Percentiles rank a stretch among this genome's conserved stretches.
These are phyloP conservation scores for Fistulifera pelliculosa DNA, from an alignment of 108 stramenopile species.

Conservation along the genomic window DNA sequence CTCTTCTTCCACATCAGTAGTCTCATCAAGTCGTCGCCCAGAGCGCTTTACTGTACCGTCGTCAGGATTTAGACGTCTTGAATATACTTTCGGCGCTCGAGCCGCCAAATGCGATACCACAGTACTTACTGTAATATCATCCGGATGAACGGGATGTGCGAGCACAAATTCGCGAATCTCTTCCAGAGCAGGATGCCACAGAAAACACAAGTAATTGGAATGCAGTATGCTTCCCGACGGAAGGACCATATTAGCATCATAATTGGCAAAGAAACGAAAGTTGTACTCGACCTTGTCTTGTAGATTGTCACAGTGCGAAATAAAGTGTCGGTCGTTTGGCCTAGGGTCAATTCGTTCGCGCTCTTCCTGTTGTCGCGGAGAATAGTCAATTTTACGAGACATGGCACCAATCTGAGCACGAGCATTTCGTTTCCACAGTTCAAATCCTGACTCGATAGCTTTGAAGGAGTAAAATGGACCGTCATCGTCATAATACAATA, in stretches of 20 bases:
- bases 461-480: conserved; percentile 72
- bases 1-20: too few species aligned
- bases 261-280: conserved; percentile 68
- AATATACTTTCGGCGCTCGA: conserved; percentile 60
- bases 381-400: conserved; percentile 50
- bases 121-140: conserved; percentile 80
- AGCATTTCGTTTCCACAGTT: conserved; percentile 83
- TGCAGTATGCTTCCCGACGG: conserved; percentile 45
- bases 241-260: conserved; percentile 51
- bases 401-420: conserved; percentile 80
- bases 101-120: conserved; percentile 73
- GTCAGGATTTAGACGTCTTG: conserved; percentile 23
- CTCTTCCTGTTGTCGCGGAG: conserved; percentile 28
- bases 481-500: conserved; percentile 87
- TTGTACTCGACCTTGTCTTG: conserved; percentile 70
- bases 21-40: too few species aligned
- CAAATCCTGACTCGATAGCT: conserved; percentile 64
- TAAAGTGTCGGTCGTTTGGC: conserved; percentile 39
- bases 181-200: conserved; percentile 83
- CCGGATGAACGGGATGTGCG: conserved; percentile 72
- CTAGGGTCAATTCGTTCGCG: conserved; percentile 13
- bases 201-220: conserved; percentile 69
- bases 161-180: conserved; percentile 59
- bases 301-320: conserved; percentile 44
- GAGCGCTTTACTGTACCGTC: too few species aligned